Percentiles rank a stretch among this genome's conserved stretches.
These are phyloP conservation scores for Saccharomyces jurei DNA, from an alignment of 805 yeast genomes.

Conservation along the genomic window DNA sequence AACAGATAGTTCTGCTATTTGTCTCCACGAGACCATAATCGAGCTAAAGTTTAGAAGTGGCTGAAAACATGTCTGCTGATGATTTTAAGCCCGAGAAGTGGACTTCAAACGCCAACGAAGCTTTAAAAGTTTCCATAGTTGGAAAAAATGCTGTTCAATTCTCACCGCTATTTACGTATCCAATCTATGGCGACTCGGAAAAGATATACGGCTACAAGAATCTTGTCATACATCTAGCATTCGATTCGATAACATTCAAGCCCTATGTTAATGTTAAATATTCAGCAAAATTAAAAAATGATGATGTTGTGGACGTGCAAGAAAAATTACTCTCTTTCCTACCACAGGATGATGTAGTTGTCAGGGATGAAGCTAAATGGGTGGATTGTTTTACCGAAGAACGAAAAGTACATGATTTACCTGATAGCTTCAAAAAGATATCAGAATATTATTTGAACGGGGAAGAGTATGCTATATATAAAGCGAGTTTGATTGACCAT, in stretches of 20 bases:
- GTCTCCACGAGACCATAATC: background rate
- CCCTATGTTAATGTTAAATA: conserved; percentile 64
- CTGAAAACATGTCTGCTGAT: conserved; percentile 15
- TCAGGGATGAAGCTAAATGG: conserved; percentile 66
- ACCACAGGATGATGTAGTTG: conserved; percentile 48
- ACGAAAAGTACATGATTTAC: conserved; percentile 34
- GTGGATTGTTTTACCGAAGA: conserved; percentile 45
- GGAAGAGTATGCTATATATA: conserved; percentile 44
- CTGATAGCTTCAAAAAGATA: conserved; percentile 31
- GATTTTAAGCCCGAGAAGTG: conserved; percentile 58
- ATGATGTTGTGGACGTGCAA: conserved; percentile 52
- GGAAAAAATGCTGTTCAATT: conserved; percentile 54
- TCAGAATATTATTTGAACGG: conserved; percentile 30
- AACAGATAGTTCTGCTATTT: background rate
- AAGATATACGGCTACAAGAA: conserved; percentile 77
- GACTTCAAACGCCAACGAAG: conserved; percentile 69
- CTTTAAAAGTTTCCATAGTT: conserved; percentile 50
- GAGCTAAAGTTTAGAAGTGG: background rate
- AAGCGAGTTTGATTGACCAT: conserved; percentile 24
- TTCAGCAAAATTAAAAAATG: conserved; percentile 41
- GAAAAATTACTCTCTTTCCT: conserved; percentile 46
- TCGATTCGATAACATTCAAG: conserved; percentile 64
- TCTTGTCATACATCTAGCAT: conserved; percentile 55
- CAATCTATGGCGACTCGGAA: conserved; percentile 88
- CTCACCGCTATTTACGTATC: conserved; percentile 79